phyloP scores from a whole-genome alignment of 305 asterid species.

The Rubia tinctorum region DNA sequence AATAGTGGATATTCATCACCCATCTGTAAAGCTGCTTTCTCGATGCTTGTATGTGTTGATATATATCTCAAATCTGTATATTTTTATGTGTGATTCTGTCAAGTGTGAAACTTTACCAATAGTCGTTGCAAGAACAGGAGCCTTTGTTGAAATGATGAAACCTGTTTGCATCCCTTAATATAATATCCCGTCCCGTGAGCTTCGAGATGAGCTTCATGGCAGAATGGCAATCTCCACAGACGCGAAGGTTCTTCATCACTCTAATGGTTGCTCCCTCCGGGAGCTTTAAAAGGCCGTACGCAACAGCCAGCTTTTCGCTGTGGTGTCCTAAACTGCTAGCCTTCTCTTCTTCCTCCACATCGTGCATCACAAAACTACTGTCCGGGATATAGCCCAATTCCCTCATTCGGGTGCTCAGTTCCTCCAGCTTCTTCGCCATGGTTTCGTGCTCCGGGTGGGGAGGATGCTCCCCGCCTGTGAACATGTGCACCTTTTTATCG shows the following conservation, averaged over 20 bases:
- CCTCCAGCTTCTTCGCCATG: conserved; percentile 47
- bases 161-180: conserved; percentile 61
- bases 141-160: conserved; percentile 66
- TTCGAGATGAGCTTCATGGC: conserved; percentile 53
- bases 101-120: conserved; percentile 36
- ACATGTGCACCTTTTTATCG: conserved; percentile 61
- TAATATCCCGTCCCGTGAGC: conserved; percentile 45
- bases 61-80: no score
- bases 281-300: conserved; percentile 57
- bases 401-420: conserved; percentile 38
- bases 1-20: background rate
- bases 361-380: conserved; percentile 53
- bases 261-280: conserved; percentile 55
- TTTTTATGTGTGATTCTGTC: no score
- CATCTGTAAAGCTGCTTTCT: background rate
- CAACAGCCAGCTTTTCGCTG: conserved; percentile 72
- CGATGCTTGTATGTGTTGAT: background rate
- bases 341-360: conserved; percentile 73
- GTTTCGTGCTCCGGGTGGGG: conserved; percentile 44
- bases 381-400: conserved; percentile 65
- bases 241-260: conserved; percentile 74
- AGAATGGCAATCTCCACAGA: conserved; percentile 71
- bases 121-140: conserved; percentile 59
- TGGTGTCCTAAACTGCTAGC: conserved; percentile 48
- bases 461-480: conserved; percentile 49